Base-by-base conservation (phyloP, 257 asterid genomes). In the Vinca minor region DNA sequence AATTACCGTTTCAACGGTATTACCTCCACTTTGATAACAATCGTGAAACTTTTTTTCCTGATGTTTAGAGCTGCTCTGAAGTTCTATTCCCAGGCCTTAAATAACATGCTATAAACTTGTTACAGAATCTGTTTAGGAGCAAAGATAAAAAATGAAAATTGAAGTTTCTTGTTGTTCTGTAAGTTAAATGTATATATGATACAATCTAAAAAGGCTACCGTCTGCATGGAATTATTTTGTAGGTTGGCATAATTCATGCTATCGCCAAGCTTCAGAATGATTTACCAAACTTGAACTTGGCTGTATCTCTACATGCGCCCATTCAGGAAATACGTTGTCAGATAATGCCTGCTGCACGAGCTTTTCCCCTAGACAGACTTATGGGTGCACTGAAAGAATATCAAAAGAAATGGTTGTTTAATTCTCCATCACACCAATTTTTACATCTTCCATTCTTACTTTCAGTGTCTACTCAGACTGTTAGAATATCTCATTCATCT, bases 341-440 rank as follows among this genome's bases (percentile, higher is more conserved):
- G 78, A 93, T 93, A 78, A 93, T 89, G 98, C 98, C 98, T 52
- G 97, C 98, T 23, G 98, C 98, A 41, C 79, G 96, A 52, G 98
- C 97, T 12, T 93, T 93, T 74, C 97, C 98, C 65, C 78, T 93
- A 67, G 96, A 85, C 48, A 93, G 69, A 81, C 81, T 89, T 38
- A 93, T 93, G 98, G 78, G 79, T 69, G 69, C 95, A 49, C 73
- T 89, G 72, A 76, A 13, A 49, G 97, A 83, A 53, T 89, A 93
- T 74, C 98, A 93, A 79, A 72, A 73, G 59, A 73, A 50, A 74
- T 87, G 98, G 98, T 92, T 45, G 69, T 65, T 72, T 35, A 31
- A 32, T 47, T 69, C 20, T 59, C 72, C n/a, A 1, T 6, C 13
- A 23, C 62, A 36, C n/a, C 49, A 38, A 28, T 41, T 4, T 47